Evolutionary conservation across 2,329 filamentous ascomycete species (phyloP).

Genomic region (Colletotrichum falcatum): DNA sequence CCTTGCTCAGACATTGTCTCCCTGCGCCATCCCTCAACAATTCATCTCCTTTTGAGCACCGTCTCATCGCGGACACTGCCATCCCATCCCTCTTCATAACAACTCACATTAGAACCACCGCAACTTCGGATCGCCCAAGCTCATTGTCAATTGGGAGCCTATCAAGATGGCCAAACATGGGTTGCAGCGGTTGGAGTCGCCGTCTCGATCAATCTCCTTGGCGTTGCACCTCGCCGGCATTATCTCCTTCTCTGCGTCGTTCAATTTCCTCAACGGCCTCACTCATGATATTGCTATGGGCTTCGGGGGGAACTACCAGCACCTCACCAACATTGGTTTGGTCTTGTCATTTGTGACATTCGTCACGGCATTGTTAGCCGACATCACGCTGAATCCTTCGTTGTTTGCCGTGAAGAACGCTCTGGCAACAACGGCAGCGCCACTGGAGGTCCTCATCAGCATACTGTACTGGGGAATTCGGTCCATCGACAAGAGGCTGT

Average conservation of each 20-base stretch:
- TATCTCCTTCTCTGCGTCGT: conserved; percentile 65
- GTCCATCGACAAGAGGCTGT: conserved; percentile 64
- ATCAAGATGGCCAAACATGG: conserved; percentile 64
- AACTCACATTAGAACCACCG: conserved; percentile 1
- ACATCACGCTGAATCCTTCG: conserved; percentile 67
- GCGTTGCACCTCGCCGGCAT: conserved; percentile 69
- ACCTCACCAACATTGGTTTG: conserved; percentile 80
- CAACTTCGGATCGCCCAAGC: conserved; percentile 16
- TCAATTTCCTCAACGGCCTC: conserved; percentile 62
- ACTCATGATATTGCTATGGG: conserved; percentile 66
- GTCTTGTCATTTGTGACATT: conserved; percentile 72
- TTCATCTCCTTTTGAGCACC: conserved; percentile 10
- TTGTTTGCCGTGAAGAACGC: conserved; percentile 77
- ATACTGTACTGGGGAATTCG: conserved; percentile 79
- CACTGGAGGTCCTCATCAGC: conserved; percentile 77
- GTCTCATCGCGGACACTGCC: conserved; percentile 8
- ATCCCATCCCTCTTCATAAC: conserved; percentile 23
- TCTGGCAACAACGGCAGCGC: conserved; percentile 73
- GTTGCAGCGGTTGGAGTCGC: conserved; percentile 74
- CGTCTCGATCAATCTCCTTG: conserved; percentile 72
- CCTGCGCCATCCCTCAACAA: conserved; percentile 30
- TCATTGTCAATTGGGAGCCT: background rate
- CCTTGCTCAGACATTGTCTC: conserved; percentile 29
- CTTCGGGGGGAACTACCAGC: conserved; percentile 78
- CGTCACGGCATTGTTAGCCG: conserved; percentile 70